A percentile compares a stretch with the other conserved stretches of the same genome.
These are phyloP conservation scores for Termitomyces sp. DNA, from an alignment of 768 basidiomycete species.

Conservation along the genomic window DNA sequence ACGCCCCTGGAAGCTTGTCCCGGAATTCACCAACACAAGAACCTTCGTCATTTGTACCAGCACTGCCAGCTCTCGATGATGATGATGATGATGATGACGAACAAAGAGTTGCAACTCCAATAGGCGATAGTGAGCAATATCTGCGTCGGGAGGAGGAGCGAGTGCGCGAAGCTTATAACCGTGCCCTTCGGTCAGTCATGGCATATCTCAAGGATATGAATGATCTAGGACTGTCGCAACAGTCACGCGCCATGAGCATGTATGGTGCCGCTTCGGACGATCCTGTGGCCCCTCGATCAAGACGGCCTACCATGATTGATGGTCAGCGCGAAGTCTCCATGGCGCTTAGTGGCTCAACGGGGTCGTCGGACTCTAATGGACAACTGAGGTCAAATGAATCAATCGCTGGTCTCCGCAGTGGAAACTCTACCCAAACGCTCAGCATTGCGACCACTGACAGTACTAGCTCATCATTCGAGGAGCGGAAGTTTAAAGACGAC, in stretches of 20 bases:
- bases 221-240: slow-evolving; percentile 77
- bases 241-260: slow-evolving; percentile 51
- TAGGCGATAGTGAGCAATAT: slow-evolving; percentile 45
- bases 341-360: slow-evolving; percentile 44
- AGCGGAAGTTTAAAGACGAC: slow-evolving; percentile 91
- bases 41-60: slow-evolving; percentile 57
- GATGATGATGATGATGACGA: slow-evolving; percentile 25
- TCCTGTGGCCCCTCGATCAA: slow-evolving; percentile 40
- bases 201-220: slow-evolving; percentile 96
- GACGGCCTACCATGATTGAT: slow-evolving; percentile 69
- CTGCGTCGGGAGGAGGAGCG: slow-evolving; percentile 69
- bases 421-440: slow-evolving; percentile 58
- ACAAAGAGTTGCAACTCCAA: slow-evolving; percentile 38
- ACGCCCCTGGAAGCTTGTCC: slow-evolving; percentile 49
- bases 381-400: slow-evolving; percentile 67
- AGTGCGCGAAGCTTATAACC: slow-evolving; percentile 65
- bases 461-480: slow-evolving; percentile 61
- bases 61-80: slow-evolving; percentile 40
- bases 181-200: slow-evolving; percentile 89
- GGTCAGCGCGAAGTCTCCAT: slow-evolving; percentile 55
- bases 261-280: slow-evolving; percentile 55
- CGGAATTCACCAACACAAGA: slow-evolving; percentile 63
- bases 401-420: slow-evolving; percentile 58
- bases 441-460: slow-evolving; percentile 80
- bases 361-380: slow-evolving; percentile 39